A percentile compares a stretch with the other conserved stretches of the same genome.
phyloP scores from a whole-genome alignment of 192 early-diverging fungal species.

The Dissophora globulifera region DNA sequence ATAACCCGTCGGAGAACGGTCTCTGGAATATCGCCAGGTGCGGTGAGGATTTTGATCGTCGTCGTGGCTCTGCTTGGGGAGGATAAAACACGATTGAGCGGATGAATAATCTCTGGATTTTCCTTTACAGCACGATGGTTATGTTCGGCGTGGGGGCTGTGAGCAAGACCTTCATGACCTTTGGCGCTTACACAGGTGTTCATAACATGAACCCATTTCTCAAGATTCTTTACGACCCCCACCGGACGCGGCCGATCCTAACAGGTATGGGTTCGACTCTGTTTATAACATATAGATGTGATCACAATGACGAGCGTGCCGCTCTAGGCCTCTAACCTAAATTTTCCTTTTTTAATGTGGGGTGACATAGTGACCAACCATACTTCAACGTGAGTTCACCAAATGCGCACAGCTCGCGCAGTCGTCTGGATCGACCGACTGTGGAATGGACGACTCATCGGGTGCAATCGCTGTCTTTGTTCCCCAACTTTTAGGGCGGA shows the following conservation, averaged over 20 bases:
- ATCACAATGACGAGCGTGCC: conserved; percentile 7
- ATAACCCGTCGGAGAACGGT: conserved; percentile 34
- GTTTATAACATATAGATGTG: conserved; percentile 6
- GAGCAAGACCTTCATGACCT: conserved; percentile 44
- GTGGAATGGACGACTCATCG: no score
- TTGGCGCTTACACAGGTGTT: conserved; percentile 51
- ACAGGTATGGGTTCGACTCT: no score
- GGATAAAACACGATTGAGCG: no score
- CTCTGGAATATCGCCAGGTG: conserved; percentile 38
- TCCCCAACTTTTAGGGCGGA: conserved; percentile 60
- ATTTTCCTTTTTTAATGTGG: background rate
- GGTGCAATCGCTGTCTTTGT: no score
- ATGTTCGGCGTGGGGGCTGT: conserved; percentile 44
- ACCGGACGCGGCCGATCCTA: conserved; percentile 68
- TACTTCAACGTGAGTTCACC: conserved; percentile 63
- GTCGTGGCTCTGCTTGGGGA: no score
- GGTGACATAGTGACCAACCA: conserved; percentile 81
- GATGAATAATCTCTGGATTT: background rate
- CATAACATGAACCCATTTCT: conserved; percentile 72
- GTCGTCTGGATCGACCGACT: background rate
- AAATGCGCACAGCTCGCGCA: conserved; percentile 1
- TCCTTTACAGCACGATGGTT: conserved; percentile 26
- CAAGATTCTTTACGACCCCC: conserved; percentile 60
- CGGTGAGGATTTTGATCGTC: background rate
- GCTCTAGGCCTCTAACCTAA: background rate